These are phyloP conservation scores for Corylus avellana DNA, from an alignment of 306 rosid genomes.

Conservation along the genomic window DNA sequence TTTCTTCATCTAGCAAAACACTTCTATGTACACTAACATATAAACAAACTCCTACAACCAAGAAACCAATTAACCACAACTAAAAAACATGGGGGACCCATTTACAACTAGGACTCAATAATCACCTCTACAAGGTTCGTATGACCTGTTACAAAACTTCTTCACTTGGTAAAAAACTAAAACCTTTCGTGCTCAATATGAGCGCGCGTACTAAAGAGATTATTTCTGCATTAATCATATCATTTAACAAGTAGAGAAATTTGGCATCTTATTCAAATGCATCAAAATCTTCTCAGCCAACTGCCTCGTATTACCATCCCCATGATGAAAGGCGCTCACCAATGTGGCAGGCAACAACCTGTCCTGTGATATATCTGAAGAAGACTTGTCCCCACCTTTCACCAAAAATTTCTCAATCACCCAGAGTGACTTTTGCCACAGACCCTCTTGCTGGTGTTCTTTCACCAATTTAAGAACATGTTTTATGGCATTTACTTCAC, in stretches of 20 bases:
- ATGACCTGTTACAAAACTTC: too few species aligned
- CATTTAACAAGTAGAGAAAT: conserved; percentile 3
- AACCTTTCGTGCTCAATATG: too few species aligned
- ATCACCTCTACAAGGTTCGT: too few species aligned
- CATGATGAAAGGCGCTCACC: conserved; percentile 47
- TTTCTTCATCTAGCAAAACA: too few species aligned
- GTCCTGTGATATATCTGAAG: conserved; percentile 38
- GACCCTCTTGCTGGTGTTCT: conserved; percentile 38
- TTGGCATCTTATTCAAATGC: conserved; percentile 48
- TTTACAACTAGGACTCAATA: too few species aligned
- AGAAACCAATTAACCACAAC: too few species aligned
- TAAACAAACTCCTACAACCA: too few species aligned
- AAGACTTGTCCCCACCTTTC: conserved; percentile 39
- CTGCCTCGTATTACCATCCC: conserved; percentile 36
- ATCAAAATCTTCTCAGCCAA: conserved; percentile 46
- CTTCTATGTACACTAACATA: too few species aligned
- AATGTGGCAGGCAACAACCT: conserved; percentile 38
- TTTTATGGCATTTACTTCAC: conserved; percentile 24
- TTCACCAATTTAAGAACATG: conserved; percentile 36
- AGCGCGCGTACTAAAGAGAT: too few species aligned
- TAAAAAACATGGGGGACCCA: too few species aligned
- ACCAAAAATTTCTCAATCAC: conserved; percentile 45
- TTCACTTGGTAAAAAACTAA: too few species aligned
- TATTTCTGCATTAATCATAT: too few species aligned
- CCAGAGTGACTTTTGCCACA: conserved; percentile 51